Percentiles rank a stretch among this genome's conserved stretches.
Evolutionary conservation across 2,329 filamentous ascomycete species (phyloP).

Genomic region (Eurotiales sp.): DNA sequence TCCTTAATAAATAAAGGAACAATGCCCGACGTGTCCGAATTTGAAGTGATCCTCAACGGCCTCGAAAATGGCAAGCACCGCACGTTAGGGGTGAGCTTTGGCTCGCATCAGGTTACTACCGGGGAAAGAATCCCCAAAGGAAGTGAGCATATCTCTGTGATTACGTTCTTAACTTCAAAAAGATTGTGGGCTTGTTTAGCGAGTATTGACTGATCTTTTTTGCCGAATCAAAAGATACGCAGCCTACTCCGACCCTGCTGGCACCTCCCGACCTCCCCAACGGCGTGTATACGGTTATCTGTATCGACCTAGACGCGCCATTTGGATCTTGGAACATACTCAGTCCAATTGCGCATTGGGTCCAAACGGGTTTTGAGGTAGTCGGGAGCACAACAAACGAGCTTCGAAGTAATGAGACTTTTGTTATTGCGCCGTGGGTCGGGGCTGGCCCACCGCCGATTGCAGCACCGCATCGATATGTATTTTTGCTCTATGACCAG

Average conservation of each 20-base stretch:
- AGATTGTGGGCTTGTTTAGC: too few species aligned
- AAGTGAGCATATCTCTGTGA: too few species aligned
- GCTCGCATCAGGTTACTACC: too few species aligned
- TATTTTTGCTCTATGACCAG: conserved; percentile 9
- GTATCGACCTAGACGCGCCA: conserved; percentile 47
- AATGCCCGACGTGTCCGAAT: too few species aligned
- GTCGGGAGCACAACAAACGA: background rate
- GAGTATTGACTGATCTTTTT: too few species aligned
- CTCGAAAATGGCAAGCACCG: too few species aligned
- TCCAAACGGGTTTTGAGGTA: conserved; percentile 38
- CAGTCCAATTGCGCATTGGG: conserved; percentile 48
- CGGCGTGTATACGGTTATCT: conserved; percentile 4
- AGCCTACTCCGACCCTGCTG: conserved; percentile 4
- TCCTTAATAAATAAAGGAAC: too few species aligned
- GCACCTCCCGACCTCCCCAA: conserved; percentile 2
- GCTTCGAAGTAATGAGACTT: background rate
- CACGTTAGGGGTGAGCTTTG: too few species aligned
- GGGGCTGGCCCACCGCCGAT: conserved; percentile 7
- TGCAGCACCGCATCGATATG: conserved; percentile 11
- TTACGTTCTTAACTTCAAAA: too few species aligned
- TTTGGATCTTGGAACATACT: conserved; percentile 39
- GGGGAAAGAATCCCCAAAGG: too few species aligned
- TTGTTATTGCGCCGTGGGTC: conserved; percentile 1
- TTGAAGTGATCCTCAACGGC: too few species aligned
- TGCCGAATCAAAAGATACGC: conserved; percentile 10